Conservation (phyloP, 2,329 filamentous ascomycete genomes). For the Cercospora nicotianae region DNA sequence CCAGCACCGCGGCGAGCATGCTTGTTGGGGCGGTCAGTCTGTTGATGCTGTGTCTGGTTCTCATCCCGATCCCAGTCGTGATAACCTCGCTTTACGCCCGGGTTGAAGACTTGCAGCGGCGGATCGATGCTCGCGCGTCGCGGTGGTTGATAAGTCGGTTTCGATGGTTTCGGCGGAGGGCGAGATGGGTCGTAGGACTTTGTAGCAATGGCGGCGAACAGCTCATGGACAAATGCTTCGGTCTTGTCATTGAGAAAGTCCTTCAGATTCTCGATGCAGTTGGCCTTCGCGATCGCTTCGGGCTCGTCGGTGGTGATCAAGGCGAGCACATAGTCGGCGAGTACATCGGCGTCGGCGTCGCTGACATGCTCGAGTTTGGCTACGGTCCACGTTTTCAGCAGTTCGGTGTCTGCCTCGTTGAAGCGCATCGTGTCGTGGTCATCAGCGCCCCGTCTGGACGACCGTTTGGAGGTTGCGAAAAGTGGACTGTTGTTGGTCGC, state of each 20-base stretch:
- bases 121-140: slow-evolving; percentile 29
- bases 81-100: slow-evolving; percentile 57
- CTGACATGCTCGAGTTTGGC: slow-evolving; percentile 73
- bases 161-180: slow-evolving; percentile 22
- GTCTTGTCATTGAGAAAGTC: slow-evolving; percentile 73
- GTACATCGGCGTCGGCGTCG: slow-evolving; percentile 76
- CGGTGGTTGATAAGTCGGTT: slow-evolving; percentile 20
- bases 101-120: slow-evolving; percentile 33
- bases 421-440: slow-evolving; percentile 51
- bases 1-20: slow-evolving; percentile 58
- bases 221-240: slow-evolving; percentile 65
- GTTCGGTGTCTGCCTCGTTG: slow-evolving; percentile 54
- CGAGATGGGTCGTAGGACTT: slow-evolving; percentile 46
- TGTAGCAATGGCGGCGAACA: slow-evolving; percentile 65
- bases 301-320: slow-evolving; percentile 70
- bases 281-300: slow-evolving; percentile 61
- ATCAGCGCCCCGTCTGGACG: neutral
- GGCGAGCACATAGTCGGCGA: slow-evolving; percentile 81
- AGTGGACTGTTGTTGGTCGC: neutral
- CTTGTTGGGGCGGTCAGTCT: slow-evolving; percentile 55
- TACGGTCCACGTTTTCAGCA: slow-evolving; percentile 75
- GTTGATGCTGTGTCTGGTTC: slow-evolving; percentile 35
- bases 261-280: slow-evolving; percentile 70
- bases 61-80: slow-evolving; percentile 55
- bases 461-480: neutral